phyloP scores from a whole-genome alignment of 805 yeast species.

The Lachancea kluyveri region DNA sequence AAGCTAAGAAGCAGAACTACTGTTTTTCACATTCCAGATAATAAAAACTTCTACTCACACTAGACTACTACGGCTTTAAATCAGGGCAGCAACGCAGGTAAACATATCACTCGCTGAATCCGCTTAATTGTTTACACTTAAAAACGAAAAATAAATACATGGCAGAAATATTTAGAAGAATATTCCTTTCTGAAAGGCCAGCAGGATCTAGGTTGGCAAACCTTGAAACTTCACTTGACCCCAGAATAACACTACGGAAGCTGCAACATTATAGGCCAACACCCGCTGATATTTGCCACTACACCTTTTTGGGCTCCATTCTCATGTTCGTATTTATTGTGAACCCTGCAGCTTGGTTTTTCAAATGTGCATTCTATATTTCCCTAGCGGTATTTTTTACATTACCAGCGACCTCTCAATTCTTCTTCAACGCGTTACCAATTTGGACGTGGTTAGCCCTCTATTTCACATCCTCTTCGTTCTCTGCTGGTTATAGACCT shows the following conservation, averaged over 20 bases:
- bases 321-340: constrained; percentile 52
- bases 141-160: constrained; percentile 5
- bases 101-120: too few relatives aligned
- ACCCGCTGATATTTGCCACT: constrained; percentile 45
- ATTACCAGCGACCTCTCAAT: constrained; percentile 76
- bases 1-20: too few relatives aligned
- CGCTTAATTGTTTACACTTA: neutral
- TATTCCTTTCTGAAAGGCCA: constrained; percentile 50
- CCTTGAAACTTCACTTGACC: constrained; percentile 43
- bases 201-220: constrained; percentile 44
- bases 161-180: constrained; percentile 38
- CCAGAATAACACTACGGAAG: constrained; percentile 35
- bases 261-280: constrained; percentile 40
- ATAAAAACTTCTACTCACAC: too few relatives aligned
- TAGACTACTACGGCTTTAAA: too few relatives aligned
- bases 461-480: constrained; percentile 69
- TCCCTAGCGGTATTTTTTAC: constrained; percentile 42
- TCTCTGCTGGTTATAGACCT: constrained; percentile 72
- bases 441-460: constrained; percentile 80
- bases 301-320: constrained; percentile 44
- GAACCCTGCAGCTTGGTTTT: constrained; percentile 47
- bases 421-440: constrained; percentile 77
- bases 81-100: too few relatives aligned
- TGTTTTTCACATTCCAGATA: too few relatives aligned
- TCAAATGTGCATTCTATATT: constrained; percentile 29